Evolutionary conservation across 2,329 filamentous ascomycete genomes (phyloP).

Genomic region (Pseudofabraea citricarpa): DNA sequence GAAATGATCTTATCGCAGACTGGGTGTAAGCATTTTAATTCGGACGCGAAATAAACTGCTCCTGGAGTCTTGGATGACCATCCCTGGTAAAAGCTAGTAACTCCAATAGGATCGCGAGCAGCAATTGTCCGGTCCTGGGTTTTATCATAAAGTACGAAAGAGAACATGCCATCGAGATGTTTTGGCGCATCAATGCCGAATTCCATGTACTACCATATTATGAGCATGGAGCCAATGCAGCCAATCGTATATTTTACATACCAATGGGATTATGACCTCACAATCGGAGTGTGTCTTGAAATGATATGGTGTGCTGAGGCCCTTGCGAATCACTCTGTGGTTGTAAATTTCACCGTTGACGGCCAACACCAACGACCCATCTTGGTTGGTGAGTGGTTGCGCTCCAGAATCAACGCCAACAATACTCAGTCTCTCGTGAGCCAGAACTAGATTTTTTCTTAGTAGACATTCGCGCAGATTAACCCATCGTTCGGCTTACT

Average conservation of each 20-base stretch:
- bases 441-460: conserved; percentile 61
- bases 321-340: conserved; percentile 90
- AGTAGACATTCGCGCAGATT: neutral
- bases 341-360: conserved; percentile 99
- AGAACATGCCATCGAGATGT: conserved; percentile 98
- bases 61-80: conserved; percentile 78
- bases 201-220: conserved; percentile 84
- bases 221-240: no score
- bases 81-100: conserved; percentile 97
- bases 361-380: conserved; percentile 81
- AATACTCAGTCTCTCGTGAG: conserved; percentile 95
- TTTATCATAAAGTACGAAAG: conserved; percentile 97
- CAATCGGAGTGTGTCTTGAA: conserved; percentile 99
- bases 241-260: conserved; percentile 45
- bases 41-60: conserved; percentile 92
- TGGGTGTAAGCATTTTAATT: conserved; percentile 87
- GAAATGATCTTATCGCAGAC: conserved; percentile 94
- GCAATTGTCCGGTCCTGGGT: conserved; percentile 87
- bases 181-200: conserved; percentile 89
- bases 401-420: conserved; percentile 93
- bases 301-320: conserved; percentile 76
- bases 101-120: conserved; percentile 91
- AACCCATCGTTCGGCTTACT: conserved; percentile 57
- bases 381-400: conserved; percentile 89
- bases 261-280: conserved; percentile 96